These are phyloP conservation scores for Pholiota adiposa DNA, from an alignment of 1,284 basidiomycete genomes.

Conservation along the genomic window DNA sequence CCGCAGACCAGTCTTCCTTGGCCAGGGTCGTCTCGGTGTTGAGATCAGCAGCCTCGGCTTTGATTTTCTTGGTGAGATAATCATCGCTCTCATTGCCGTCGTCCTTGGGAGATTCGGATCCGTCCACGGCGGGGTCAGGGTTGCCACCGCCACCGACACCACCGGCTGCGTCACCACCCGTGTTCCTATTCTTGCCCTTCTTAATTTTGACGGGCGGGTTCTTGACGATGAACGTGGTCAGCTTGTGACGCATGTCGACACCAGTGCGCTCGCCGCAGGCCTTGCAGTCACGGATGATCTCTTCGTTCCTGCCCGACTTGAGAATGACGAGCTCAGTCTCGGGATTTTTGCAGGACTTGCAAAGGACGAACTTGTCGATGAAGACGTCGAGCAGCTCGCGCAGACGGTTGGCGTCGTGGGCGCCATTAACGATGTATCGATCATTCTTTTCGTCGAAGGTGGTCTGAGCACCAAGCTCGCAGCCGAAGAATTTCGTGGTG, in stretches of 20 bases:
- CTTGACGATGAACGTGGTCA: slow-evolving; percentile 96
- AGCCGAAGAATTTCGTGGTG: slow-evolving; percentile 99
- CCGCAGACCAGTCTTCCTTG: slow-evolving; percentile 88
- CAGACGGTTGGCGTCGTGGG: slow-evolving; percentile 90
- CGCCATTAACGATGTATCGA: slow-evolving; percentile 98
- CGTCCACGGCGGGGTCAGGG: slow-evolving; percentile 38
- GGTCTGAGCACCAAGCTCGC: slow-evolving; percentile 97
- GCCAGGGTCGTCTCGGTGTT: slow-evolving; percentile 61
- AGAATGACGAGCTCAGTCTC: slow-evolving; percentile 96
- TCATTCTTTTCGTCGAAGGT: slow-evolving; percentile 97
- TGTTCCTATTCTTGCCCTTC: slow-evolving; percentile 74
- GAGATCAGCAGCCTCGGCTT: slow-evolving; percentile 83
- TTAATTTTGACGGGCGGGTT: slow-evolving; percentile 92
- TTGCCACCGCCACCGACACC: slow-evolving; percentile 56
- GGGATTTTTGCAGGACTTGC: slow-evolving; percentile 98
- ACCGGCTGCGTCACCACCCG: slow-evolving; percentile 54
- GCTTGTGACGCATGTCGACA: slow-evolving; percentile 97
- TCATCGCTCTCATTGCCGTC: slow-evolving; percentile 74
- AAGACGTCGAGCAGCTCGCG: slow-evolving; percentile 96
- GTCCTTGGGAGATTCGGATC: slow-evolving; percentile 38
- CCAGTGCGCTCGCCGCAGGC: slow-evolving; percentile 93
- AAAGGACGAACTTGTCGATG: slow-evolving; percentile 99
- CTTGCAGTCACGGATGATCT: slow-evolving; percentile 97
- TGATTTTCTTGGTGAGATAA: slow-evolving; percentile 83
- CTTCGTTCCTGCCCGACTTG: slow-evolving; percentile 73